A percentile compares a stretch with the other conserved stretches of the same genome.
Evolutionary conservation across 2,329 filamentous ascomycete species (phyloP).

Genomic region (Hymenoscyphus occultus): DNA sequence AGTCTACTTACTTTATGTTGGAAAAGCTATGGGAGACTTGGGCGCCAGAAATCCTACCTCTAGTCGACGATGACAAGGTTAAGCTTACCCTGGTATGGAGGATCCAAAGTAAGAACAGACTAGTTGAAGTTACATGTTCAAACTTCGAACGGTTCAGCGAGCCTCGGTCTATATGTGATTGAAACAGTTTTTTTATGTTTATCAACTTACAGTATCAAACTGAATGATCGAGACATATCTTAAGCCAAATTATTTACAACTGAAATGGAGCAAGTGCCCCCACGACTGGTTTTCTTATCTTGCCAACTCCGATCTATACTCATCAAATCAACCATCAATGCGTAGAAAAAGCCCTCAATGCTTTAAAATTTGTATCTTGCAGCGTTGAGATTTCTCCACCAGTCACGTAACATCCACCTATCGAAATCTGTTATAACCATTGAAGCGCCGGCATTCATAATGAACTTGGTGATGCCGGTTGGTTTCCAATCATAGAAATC

Average conservation of each 20-base stretch:
- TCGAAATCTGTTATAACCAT: conserved; percentile 46
- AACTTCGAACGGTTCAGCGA: no score
- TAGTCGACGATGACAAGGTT: no score
- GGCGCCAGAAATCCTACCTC: no score
- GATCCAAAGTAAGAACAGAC: no score
- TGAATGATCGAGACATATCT: neutral
- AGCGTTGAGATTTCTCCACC: conserved; percentile 40
- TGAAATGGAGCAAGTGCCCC: neutral
- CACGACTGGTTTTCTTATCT: neutral
- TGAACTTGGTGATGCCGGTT: conserved; percentile 41
- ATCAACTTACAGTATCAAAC: neutral
- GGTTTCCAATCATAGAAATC: conserved; percentile 45
- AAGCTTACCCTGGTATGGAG: no score
- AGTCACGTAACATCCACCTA: conserved; percentile 48
- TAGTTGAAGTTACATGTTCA: no score
- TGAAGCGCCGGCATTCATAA: conserved; percentile 46
- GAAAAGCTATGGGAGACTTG: no score
- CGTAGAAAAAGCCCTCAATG: neutral
- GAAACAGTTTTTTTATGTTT: no score
- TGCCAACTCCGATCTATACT: neutral
- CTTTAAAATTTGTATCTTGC: conserved; percentile 10
- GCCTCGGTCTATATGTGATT: no score
- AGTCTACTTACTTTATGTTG: no score
- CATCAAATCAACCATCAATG: no score
- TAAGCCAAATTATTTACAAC: neutral